Conservation (phyloP, 2,329 filamentous ascomycete species). For the Oidium heveae region DNA sequence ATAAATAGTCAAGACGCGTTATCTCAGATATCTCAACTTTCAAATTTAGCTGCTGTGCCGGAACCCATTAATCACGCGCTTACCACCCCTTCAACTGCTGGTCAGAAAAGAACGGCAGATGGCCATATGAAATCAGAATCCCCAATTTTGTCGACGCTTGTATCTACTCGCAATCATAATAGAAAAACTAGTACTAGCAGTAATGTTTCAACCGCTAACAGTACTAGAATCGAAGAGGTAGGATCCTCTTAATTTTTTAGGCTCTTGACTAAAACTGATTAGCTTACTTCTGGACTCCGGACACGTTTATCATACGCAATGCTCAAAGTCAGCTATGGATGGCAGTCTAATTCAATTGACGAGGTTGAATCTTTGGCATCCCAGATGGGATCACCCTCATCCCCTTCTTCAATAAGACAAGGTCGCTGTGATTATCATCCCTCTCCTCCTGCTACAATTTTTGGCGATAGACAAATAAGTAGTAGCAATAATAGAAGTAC, state of each 20-base stretch:
- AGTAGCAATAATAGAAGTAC: slow-evolving; percentile 3
- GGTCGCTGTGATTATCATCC: slow-evolving; percentile 24
- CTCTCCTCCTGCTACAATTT: slow-evolving; percentile 24
- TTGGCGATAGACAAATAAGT: slow-evolving; percentile 10
- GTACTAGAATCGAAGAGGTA: slow-evolving; percentile 59
- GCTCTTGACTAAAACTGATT: slow-evolving; percentile 5
- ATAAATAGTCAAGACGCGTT: slow-evolving; percentile 23
- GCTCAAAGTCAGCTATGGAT: slow-evolving; percentile 76
- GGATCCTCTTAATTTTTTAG: slow-evolving; percentile 1
- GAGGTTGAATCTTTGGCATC: slow-evolving; percentile 56
- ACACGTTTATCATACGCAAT: slow-evolving; percentile 79
- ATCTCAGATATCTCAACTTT: slow-evolving; percentile 28
- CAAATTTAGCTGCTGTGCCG: neutral
- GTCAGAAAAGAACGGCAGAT: slow-evolving; percentile 53
- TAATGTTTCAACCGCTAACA: slow-evolving; percentile 28
- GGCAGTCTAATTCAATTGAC: slow-evolving; percentile 54
- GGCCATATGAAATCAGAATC: slow-evolving; percentile 38
- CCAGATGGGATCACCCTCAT: slow-evolving; percentile 35
- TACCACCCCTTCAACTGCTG: slow-evolving; percentile 11
- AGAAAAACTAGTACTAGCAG: slow-evolving; percentile 47
- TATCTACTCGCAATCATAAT: slow-evolving; percentile 26
- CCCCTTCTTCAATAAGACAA: slow-evolving; percentile 30
- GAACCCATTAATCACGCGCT: neutral
- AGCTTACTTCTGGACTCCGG: slow-evolving; percentile 36
- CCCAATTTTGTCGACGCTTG: slow-evolving; percentile 20